Percentiles rank a stretch among this genome's conserved stretches.
Evolutionary conservation across 169 alveolate genomes (phyloP).

Genomic region (Besnoitia besnoiti): DNA sequence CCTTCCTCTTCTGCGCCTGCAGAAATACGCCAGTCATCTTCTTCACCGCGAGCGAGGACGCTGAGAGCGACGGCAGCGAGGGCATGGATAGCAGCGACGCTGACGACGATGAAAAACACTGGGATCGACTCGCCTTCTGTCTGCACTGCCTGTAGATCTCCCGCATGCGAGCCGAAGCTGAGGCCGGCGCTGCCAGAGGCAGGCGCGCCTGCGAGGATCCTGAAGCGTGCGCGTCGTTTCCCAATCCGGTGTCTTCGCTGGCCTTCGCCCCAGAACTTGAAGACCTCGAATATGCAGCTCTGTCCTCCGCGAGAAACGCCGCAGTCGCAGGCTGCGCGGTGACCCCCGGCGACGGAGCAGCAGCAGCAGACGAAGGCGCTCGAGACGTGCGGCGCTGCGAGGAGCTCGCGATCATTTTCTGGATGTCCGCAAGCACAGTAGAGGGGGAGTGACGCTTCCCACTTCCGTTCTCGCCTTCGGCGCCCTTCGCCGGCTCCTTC

Average conservation of each 20-base stretch:
- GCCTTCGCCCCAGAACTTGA: neutral
- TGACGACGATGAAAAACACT: neutral
- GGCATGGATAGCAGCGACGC: neutral
- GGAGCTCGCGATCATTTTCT: neutral
- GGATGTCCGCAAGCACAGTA: neutral
- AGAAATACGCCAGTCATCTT: no score
- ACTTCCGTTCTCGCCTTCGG: neutral
- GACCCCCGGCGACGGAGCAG: neutral
- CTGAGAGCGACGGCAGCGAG: no score
- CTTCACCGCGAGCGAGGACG: no score
- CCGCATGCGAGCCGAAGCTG: constrained; percentile 35
- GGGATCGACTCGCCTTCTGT: constrained; percentile 6
- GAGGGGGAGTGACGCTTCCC: neutral
- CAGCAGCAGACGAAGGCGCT: neutral
- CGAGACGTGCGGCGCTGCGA: neutral
- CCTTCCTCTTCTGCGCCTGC: no score
- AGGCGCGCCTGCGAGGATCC: no score
- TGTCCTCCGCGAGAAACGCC: neutral
- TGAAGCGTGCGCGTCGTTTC: no score
- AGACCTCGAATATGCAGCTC: no score
- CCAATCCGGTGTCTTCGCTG: neutral
- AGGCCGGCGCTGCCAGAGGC: neutral
- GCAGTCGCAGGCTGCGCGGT: neutral
- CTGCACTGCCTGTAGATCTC: neutral
- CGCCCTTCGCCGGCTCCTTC: neutral